These are phyloP conservation scores for Lecanicillium sp. DNA, from an alignment of 2,329 filamentous ascomycete genomes.

Conservation along the genomic window DNA sequence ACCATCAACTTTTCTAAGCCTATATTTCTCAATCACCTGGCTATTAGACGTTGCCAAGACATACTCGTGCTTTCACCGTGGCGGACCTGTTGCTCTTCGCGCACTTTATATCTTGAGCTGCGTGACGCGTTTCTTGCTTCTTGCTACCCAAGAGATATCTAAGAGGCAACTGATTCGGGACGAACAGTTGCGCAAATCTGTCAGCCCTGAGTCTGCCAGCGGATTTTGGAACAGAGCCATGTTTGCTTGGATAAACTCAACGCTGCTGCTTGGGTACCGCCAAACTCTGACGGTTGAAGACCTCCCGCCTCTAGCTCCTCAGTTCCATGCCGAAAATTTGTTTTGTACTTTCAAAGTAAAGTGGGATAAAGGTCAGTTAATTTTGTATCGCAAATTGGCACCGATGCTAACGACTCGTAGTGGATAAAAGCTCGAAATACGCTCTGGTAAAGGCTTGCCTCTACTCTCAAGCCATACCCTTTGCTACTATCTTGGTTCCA, in stretches of 20 bases:
- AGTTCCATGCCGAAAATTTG: not conserved
- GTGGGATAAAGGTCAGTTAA: not conserved
- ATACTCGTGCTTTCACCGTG: slow-evolving; percentile 25
- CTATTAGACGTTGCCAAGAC: slow-evolving; percentile 24
- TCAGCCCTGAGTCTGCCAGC: not conserved
- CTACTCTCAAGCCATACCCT: too few species aligned
- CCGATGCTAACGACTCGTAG: too few species aligned
- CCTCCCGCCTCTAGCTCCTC: not conserved
- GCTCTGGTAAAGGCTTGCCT: too few species aligned
- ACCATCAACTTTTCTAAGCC: slow-evolving; percentile 23
- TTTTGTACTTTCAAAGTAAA: not conserved
- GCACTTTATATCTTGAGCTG: slow-evolving; percentile 18
- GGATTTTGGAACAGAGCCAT: slow-evolving; percentile 2
- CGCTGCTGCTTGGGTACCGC: slow-evolving; percentile 1
- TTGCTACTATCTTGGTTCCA: too few species aligned
- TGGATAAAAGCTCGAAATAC: too few species aligned
- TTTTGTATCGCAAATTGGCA: too few species aligned
- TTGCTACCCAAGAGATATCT: not conserved
- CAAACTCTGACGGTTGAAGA: not conserved
- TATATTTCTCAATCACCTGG: slow-evolving; percentile 22
- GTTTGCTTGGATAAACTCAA: slow-evolving; percentile 3
- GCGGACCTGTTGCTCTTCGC: slow-evolving; percentile 14
- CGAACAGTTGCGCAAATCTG: not conserved
- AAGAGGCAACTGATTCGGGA: not conserved
- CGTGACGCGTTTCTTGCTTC: slow-evolving; percentile 13